These are phyloP conservation scores for Trichoderma gamsii DNA, from an alignment of 495 filamentous ascomycete species.

Conservation along the genomic window DNA sequence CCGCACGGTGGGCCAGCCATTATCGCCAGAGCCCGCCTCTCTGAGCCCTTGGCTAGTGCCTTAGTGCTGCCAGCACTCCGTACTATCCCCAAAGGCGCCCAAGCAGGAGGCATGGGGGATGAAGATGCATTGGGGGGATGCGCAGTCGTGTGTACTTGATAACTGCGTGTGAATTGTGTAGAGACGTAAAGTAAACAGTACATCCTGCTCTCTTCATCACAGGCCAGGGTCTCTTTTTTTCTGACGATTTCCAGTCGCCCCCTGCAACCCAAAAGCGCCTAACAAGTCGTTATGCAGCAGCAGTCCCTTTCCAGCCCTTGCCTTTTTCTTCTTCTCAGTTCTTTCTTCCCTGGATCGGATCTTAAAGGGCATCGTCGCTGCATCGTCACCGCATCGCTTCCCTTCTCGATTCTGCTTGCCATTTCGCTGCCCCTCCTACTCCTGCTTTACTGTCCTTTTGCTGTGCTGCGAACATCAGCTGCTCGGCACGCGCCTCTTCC, in stretches of 20 bases:
- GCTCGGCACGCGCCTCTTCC: neutral
- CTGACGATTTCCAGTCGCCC: too few species aligned
- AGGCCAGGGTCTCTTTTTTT: too few species aligned
- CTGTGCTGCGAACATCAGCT: neutral
- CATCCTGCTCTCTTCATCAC: too few species aligned
- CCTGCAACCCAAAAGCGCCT: neutral
- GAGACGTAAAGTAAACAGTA: too few species aligned
- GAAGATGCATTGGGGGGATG: too few species aligned
- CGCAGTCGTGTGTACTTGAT: too few species aligned
- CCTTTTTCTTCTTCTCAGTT: neutral
- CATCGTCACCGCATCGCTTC: slow-evolving; percentile 3
- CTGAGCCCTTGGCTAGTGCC: slow-evolving; percentile 3
- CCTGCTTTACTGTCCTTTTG: neutral
- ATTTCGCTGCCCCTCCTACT: neutral
- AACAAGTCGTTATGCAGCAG: neutral
- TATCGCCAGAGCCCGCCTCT: slow-evolving; percentile 1
- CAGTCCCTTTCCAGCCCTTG: neutral
- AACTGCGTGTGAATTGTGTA: too few species aligned
- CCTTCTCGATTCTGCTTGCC: neutral
- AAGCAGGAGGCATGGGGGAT: neutral
- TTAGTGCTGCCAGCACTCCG: slow-evolving; percentile 6
- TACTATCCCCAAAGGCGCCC: slow-evolving; percentile 2
- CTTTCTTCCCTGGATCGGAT: neutral
- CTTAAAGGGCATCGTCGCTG: neutral
- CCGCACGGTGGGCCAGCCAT: neutral